A percentile compares a stretch with the other conserved stretches of the same genome.
These are phyloP conservation scores for Aspergillus sp. DNA, from an alignment of 2,329 filamentous ascomycete species.

Conservation along the genomic window DNA sequence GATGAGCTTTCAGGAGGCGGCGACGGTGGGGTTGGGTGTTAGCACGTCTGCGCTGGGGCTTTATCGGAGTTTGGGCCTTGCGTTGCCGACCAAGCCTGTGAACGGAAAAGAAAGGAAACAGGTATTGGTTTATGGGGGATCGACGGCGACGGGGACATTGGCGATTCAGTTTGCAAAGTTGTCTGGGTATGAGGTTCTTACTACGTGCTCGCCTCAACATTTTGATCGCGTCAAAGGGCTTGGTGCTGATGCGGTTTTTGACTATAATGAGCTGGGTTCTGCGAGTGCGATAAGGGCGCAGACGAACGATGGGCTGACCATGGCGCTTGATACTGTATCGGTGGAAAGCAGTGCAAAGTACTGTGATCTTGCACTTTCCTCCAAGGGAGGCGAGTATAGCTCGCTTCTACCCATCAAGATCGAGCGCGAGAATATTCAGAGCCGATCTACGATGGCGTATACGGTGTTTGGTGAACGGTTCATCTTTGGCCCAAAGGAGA, in stretches of 20 bases:
- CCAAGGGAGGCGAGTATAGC: slow-evolving; percentile 11
- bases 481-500: background rate
- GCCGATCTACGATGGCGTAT: background rate
- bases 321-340: slow-evolving; percentile 17
- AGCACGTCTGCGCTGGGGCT: background rate
- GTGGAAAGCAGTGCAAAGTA: background rate
- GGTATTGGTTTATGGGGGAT: slow-evolving; percentile 6
- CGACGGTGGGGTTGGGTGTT: background rate
- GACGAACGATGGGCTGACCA: slow-evolving; percentile 14
- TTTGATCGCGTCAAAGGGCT: slow-evolving; percentile 14
- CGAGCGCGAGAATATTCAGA: background rate
- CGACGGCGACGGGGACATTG: slow-evolving; percentile 8
- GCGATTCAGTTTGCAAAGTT: slow-evolving; percentile 8
- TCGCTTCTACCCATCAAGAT: background rate
- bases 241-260: slow-evolving; percentile 21
- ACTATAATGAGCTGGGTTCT: slow-evolving; percentile 15
- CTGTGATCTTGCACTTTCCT: slow-evolving; percentile 17
- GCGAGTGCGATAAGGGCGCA: slow-evolving; percentile 16
- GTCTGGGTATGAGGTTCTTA: slow-evolving; percentile 2
- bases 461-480: background rate
- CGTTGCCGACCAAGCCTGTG: background rate
- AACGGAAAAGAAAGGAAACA: background rate
- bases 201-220: slow-evolving; percentile 12
- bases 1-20: slow-evolving; percentile 9
- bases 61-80: background rate